phyloP scores from a whole-genome alignment of 345 rosid genomes.

The Xanthoceras sorbifolium region DNA sequence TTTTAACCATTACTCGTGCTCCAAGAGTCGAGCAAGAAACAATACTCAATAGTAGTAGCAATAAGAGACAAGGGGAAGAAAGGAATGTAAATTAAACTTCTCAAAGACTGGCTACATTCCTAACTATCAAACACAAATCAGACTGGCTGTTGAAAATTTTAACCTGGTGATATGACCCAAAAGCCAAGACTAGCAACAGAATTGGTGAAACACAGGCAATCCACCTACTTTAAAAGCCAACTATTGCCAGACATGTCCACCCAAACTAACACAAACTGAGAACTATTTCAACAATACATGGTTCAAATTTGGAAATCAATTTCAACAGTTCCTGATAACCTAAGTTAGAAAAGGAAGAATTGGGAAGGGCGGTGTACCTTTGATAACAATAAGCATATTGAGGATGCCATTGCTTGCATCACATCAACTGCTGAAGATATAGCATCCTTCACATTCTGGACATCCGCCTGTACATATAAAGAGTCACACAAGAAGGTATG shows the following conservation, averaged over 20 bases:
- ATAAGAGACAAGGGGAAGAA: neutral
- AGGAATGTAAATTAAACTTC: neutral
- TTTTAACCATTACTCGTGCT: neutral
- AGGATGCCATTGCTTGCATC: constrained; percentile 87
- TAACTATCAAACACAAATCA: neutral
- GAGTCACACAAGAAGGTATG: constrained; percentile 5
- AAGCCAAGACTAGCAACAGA: neutral
- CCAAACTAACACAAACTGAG: too few species aligned
- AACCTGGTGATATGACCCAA: neutral
- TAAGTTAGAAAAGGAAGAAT: neutral
- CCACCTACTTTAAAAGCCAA: neutral
- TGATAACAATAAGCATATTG: constrained; percentile 59
- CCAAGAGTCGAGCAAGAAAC: neutral
- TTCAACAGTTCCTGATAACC: neutral
- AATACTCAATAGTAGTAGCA: neutral
- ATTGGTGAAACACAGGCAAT: neutral
- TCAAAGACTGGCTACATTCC: neutral
- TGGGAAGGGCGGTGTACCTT: constrained; percentile 47
- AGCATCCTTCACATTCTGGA: constrained; percentile 71
- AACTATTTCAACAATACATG: neutral
- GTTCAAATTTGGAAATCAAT: neutral
- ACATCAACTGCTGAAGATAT: constrained; percentile 85
- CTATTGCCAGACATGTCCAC: neutral
- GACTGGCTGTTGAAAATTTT: neutral
- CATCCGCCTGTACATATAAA: constrained; percentile 60